Percentiles rank a stretch among this genome's conserved stretches.
Evolutionary conservation across 2,329 filamentous ascomycete species (phyloP).

Genomic region (Chrysoporthe cubensis): DNA sequence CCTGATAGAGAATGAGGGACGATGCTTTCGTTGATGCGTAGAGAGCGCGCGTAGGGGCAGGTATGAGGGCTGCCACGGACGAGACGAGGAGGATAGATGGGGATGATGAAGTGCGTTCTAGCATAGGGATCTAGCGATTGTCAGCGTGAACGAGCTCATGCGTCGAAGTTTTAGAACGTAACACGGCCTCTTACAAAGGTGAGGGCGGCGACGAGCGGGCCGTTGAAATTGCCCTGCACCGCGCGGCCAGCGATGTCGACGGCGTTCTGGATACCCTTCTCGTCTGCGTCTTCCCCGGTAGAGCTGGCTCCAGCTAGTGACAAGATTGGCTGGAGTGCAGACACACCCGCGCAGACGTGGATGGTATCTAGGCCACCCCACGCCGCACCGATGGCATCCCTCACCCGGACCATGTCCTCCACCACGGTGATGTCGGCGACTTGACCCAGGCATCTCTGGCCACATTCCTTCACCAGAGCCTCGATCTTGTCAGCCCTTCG

Average conservation of each 20-base stretch:
- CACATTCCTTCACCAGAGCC: constrained; percentile 35
- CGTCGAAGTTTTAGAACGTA: not conserved
- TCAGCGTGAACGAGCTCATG: not conserved
- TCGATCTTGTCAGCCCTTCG: constrained; percentile 35
- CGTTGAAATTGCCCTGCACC: constrained; percentile 38
- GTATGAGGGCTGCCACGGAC: constrained; percentile 34
- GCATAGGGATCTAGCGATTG: constrained; percentile 34
- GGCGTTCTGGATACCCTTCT: constrained; percentile 33
- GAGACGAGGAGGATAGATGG: constrained; percentile 27
- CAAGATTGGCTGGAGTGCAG: constrained; percentile 41
- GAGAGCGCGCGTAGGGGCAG: constrained; percentile 40
- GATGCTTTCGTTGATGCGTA: constrained; percentile 41
- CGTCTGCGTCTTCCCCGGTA: constrained; percentile 31
- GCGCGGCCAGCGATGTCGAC: constrained; percentile 34
- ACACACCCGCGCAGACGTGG: constrained; percentile 39
- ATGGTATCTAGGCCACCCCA: constrained; percentile 40
- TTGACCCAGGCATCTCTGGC: constrained; percentile 34
- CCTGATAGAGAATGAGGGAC: constrained; percentile 39
- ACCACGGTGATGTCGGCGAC: constrained; percentile 36
- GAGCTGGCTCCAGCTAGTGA: constrained; percentile 31
- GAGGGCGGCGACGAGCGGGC: constrained; percentile 36
- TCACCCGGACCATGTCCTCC: constrained; percentile 36
- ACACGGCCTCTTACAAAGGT: constrained; percentile 32
- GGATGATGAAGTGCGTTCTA: constrained; percentile 36
- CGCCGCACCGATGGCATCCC: constrained; percentile 31